Evolutionary conservation across 768 basidiomycete genomes (phyloP), one percentile per base, ranked within the genome.

Genomic region (Panaeolus cyanescens): DNA sequence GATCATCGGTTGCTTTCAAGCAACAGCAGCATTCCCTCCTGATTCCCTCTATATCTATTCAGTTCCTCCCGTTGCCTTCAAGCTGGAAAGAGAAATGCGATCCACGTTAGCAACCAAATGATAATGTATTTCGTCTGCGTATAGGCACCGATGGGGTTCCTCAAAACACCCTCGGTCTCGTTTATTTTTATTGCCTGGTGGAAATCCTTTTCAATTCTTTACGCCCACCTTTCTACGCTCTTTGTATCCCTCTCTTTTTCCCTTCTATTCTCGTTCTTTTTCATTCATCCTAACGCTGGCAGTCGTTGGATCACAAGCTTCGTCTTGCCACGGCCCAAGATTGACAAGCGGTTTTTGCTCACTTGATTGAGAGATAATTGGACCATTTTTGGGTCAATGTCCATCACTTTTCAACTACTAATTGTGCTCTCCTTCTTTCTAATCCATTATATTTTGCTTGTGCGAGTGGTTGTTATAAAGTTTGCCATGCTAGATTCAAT

Each of bases 1-100:
- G 45, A 50, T 50, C 45, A 50, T 50, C 45, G 45, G 45, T 50
- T 50, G 45, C 45, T 50, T 22, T 25, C 37, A 39, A 39, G 17
- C 15, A 19, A 39, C 12, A 17, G 19, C 39, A 6, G 19, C 19
- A 20, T 42, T 22, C 39, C 22, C 1, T 17, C 8, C 39, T 42
- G 19, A 22, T 20, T n/a, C 19, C 39, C 39, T n/a, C n/a, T n/a
- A n/a, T n/a, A 42, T 42, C 22, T 42, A 42, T 22, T 22, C 39
- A 22, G 17, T 6, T 20, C 5, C 39, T 37, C 36, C 36, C 36
- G 36, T 37, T 37, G 12, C 36, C 36, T 37, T 37, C 36, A 37
- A 17, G 36, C 12, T n/a, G n/a, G 13, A 3, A 37, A 37, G 36
- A 17, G 39, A 17, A 10, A 40, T 40, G 39, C 19, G 17, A 4